Percentiles rank a stretch among this genome's conserved stretches.
Conservation (phyloP, 106 monocot species). For the Phalaenopsis equestris region DNA sequence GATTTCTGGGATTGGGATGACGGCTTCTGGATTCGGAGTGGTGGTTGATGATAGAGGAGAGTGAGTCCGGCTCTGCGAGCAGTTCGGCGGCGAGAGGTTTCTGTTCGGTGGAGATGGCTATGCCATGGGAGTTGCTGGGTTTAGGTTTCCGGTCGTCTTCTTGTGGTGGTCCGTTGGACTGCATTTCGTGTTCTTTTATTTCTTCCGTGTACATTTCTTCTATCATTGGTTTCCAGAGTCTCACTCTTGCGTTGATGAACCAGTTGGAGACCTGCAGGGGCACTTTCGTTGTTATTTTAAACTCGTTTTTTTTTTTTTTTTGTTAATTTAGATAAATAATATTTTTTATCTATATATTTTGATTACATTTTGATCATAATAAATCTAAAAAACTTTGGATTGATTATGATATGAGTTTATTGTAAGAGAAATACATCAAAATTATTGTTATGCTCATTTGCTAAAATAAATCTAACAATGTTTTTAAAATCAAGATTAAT, state of each 20-base stretch:
- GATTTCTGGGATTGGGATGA: background rate
- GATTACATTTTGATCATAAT: no score
- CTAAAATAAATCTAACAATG: no score
- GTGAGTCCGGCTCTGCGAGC: constrained; percentile 2
- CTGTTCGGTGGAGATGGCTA: constrained; percentile 11
- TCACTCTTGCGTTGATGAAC: constrained; percentile 46
- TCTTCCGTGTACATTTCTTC: constrained; percentile 47
- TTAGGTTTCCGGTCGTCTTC: constrained; percentile 1
- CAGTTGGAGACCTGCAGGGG: constrained; percentile 36
- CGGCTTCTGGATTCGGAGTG: background rate
- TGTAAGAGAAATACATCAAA: no score
- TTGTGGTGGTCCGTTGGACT: background rate
- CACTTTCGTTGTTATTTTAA: no score
- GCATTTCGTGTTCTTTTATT: constrained; percentile 42
- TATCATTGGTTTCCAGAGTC: constrained; percentile 43
- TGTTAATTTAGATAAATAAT: no score
- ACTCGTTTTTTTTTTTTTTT: no score
- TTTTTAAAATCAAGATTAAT: no score
- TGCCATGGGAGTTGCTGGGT: background rate
- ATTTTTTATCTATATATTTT: no score
- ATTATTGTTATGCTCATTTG: no score
- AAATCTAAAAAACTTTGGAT: no score
- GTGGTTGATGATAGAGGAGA: constrained; percentile 16
- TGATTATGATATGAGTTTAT: no score
- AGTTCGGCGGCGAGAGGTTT: constrained; percentile 15